Evolutionary conservation across 1,284 basidiomycete genomes (phyloP), one percentile per base, ranked within the genome.

Genomic region (Amylostereum chailletii): DNA sequence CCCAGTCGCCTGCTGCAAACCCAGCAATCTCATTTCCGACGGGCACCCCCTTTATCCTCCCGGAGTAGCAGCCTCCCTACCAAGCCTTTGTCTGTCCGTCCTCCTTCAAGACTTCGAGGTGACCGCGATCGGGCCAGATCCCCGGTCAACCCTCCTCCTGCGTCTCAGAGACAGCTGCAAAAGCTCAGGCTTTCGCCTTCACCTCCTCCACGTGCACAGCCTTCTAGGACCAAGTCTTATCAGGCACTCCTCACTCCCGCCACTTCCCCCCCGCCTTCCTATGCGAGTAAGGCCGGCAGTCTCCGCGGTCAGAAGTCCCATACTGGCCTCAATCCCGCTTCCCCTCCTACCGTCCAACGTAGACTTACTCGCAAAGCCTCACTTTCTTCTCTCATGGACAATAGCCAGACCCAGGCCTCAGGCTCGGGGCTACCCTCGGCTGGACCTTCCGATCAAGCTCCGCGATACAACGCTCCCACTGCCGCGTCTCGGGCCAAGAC

Each of bases 281-380:
- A 85, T 52, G 66, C 78, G 31, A 71, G 77, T 42, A 88, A 86
- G 62, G 76, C 82, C 50, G 79, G 76, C 47, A 82, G 80, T 62
- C 75, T 90, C 52, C 81, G 86, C 40, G 80, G 80, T 29, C 86
- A 90, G 70, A 89, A 88, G 59, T 89, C 86, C 4, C 83, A 86
- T 62, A 80, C 83, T 11, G 84, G 80, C 39, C 73, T 90, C 46
- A 88, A 89, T 60, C 79, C 83, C 3, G 74, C 78, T 26, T 81
- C 81, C 4, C 81, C 84, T 41, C 76, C 84, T 29, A 63, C 76
- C 34, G 72, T 72, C 31, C 64, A 76, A 46, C 76, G 81, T 40
- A 77, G 73, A 55, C 70, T 88, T 44, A 71, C 77, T 38, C 78
- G 86, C 56, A 88, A 89, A 65, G 85, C 85, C 7, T 89, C 86